phyloP scores from a whole-genome alignment of 78 protist species.

The Isochrysis galbana region DNA sequence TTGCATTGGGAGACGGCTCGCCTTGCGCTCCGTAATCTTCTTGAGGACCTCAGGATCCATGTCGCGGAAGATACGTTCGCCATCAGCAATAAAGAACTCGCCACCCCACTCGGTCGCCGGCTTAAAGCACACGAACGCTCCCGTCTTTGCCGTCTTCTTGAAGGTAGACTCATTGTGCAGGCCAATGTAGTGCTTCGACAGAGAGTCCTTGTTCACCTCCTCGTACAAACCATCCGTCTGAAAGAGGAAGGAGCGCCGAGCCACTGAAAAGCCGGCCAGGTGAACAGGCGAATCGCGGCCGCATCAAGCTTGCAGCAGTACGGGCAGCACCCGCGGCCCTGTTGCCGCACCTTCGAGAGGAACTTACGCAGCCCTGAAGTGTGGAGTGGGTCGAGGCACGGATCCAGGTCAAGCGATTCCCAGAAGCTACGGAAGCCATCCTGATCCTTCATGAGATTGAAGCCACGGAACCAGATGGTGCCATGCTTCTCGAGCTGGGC shows the following conservation, averaged over 20 bases:
- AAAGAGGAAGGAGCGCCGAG: neutral
- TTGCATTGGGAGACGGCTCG: too few relatives aligned
- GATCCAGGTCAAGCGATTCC: conserved; percentile 14
- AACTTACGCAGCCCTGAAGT: conserved; percentile 39
- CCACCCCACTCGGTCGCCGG: conserved; percentile 23
- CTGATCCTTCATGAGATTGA: conserved; percentile 10
- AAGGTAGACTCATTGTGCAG: neutral
- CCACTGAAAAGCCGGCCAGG: too few relatives aligned
- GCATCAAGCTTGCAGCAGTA: too few relatives aligned
- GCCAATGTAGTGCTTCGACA: conserved; percentile 36
- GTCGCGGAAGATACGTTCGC: conserved; percentile 26
- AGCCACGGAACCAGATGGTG: neutral
- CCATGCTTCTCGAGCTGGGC: neutral
- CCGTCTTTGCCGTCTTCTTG: neutral
- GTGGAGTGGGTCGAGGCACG: conserved; percentile 44
- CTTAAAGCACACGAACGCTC: conserved; percentile 39
- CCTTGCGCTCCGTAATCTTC: neutral
- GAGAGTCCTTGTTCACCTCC: conserved; percentile 12
- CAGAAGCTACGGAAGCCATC: conserved; percentile 23
- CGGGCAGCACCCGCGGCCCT: too few relatives aligned
- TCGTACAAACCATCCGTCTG: conserved; percentile 17
- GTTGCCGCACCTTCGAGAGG: conserved; percentile 21
- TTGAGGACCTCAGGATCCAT: neutral
- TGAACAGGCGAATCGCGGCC: too few relatives aligned
- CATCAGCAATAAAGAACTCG: conserved; percentile 31